A percentile compares a stretch with the other conserved stretches of the same genome.
These are phyloP conservation scores for Tolypocladium tundrense DNA, from an alignment of 2,329 filamentous ascomycete genomes.

Conservation along the genomic window DNA sequence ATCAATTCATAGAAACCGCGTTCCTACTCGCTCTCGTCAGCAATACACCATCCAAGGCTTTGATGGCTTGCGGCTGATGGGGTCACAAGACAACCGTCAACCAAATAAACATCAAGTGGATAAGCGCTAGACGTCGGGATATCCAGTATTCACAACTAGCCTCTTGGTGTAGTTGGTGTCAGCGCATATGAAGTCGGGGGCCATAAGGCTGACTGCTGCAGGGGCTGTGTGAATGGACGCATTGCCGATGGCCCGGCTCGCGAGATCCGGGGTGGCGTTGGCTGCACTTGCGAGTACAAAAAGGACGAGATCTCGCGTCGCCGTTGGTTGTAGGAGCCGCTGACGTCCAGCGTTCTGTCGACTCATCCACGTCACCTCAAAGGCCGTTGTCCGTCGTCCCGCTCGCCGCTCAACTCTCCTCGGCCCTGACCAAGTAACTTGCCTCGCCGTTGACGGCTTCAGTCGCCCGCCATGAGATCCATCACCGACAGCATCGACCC, in stretches of 20 bases:
- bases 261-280: not conserved
- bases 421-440: not conserved
- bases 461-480: constrained; percentile 10
- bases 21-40: not conserved
- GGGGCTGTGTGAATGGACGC: not conserved
- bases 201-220: not conserved
- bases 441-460: not conserved
- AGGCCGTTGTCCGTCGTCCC: too few species aligned
- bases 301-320: not conserved
- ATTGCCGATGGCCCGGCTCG: not conserved
- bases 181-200: not conserved
- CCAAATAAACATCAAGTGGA: not conserved
- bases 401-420: not conserved
- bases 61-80: not conserved
- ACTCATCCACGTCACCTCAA: too few species aligned
- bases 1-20: not conserved
- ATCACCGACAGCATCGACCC: constrained; percentile 6
- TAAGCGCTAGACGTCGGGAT: not conserved
- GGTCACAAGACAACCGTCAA: not conserved
- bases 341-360: not conserved
- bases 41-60: not conserved
- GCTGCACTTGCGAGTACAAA: not conserved
- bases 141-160: not conserved
- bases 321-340: too few species aligned
- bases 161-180: not conserved